Conservation (phyloP, 805 yeast genomes). For the Kazachstania bromeliacearum region DNA sequence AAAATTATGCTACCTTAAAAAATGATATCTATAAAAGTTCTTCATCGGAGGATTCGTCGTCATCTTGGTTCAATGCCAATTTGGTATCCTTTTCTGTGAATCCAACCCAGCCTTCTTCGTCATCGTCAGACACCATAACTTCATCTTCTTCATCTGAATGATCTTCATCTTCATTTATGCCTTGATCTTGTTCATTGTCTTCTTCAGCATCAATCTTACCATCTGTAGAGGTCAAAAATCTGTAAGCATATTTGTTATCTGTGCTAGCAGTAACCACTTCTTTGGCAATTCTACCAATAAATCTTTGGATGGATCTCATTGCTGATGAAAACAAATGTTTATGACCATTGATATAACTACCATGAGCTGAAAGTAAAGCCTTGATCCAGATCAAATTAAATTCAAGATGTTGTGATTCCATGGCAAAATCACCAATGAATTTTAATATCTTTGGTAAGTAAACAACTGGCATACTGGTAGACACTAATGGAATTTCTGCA, state of each 20-base stretch:
- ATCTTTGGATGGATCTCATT: conserved; percentile 63
- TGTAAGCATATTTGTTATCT: conserved; percentile 45
- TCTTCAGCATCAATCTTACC: conserved; percentile 21
- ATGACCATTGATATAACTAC: conserved; percentile 56
- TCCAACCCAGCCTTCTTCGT: conserved; percentile 32
- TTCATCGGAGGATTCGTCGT: conserved; percentile 24
- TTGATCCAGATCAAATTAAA: conserved; percentile 77
- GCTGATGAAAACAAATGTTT: conserved; percentile 55
- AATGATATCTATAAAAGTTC: conserved; percentile 12
- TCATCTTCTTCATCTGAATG: conserved; percentile 10
- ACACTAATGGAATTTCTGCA: conserved; percentile 58
- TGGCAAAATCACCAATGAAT: conserved; percentile 59
- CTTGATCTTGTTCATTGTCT: conserved; percentile 26
- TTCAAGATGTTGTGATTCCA: conserved; percentile 75
- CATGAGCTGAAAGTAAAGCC: conserved; percentile 59
- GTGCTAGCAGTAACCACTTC: conserved; percentile 51
- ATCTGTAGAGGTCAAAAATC: conserved; percentile 38
- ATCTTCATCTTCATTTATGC: conserved; percentile 27
- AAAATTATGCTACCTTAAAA: background rate
- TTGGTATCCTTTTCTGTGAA: conserved; percentile 22
- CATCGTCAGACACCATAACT: conserved; percentile 22
- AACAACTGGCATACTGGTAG: conserved; percentile 63
- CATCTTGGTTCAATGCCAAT: conserved; percentile 16
- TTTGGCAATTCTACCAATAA: conserved; percentile 63
- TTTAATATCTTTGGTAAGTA: conserved; percentile 59